A percentile compares a stretch with the other conserved stretches of the same genome.
Conservation (phyloP, 2,329 filamentous ascomycete species). For the Fusarium nisikadoi region DNA sequence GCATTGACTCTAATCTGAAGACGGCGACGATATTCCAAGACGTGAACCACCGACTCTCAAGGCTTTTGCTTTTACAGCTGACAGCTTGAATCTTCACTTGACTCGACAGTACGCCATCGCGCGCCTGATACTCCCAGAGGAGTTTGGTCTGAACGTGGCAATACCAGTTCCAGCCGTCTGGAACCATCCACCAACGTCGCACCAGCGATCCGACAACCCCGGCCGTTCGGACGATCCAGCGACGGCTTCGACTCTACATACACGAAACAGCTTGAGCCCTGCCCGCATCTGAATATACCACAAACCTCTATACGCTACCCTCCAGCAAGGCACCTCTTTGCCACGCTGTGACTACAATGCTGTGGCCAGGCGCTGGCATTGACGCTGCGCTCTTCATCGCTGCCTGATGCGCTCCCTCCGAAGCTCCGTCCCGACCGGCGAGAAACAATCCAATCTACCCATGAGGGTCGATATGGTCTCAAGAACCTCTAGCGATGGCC, state of each 20-base stretch:
- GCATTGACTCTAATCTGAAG: conserved; percentile 10
- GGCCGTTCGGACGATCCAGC: conserved; percentile 9
- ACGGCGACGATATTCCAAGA: conserved; percentile 22
- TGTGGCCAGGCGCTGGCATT: conserved; percentile 39
- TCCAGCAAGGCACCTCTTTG: conserved; percentile 38
- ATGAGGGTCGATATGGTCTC: conserved; percentile 45
- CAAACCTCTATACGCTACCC: conserved; percentile 8
- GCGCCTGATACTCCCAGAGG: not conserved
- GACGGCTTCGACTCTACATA: not conserved
- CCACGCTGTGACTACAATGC: conserved; percentile 41
- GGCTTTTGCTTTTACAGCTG: not conserved
- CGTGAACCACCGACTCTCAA: not conserved
- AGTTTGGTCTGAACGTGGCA: not conserved
- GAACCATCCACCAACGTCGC: conserved; percentile 20
- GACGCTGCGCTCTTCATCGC: conserved; percentile 39
- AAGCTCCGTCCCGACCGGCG: conserved; percentile 22
- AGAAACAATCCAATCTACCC: conserved; percentile 24
- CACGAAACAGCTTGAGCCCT: not conserved
- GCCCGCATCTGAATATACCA: not conserved
- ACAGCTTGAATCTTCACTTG: not conserved
- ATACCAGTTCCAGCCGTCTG: conserved; percentile 18
- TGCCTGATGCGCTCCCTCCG: conserved; percentile 41
- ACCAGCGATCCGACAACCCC: conserved; percentile 25
- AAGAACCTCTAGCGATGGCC: conserved; percentile 46
- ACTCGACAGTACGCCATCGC: not conserved